Evolutionary conservation across 768 basidiomycete genomes (phyloP).

Genomic region (Pulveroboletus sp.): DNA sequence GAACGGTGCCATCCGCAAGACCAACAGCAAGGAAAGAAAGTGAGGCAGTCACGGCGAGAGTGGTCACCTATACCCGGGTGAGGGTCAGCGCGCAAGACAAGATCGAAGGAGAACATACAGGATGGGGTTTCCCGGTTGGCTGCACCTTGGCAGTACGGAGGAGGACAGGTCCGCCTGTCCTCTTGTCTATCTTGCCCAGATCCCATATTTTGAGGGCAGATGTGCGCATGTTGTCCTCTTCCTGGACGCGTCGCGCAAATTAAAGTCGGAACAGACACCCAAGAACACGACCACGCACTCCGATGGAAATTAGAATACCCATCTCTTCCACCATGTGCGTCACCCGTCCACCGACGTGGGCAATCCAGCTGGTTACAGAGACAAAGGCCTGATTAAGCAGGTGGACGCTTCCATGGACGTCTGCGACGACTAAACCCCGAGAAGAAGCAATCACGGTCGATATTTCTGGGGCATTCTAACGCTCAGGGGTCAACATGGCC

Average conservation of each 20-base stretch:
- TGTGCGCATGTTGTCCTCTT: constrained; percentile 64
- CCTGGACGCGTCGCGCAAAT: constrained; percentile 41
- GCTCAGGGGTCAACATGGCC: not conserved
- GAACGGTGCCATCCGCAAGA: constrained; percentile 90
- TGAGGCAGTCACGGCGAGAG: constrained; percentile 71
- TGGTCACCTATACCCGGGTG: constrained; percentile 51
- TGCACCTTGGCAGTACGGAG: constrained; percentile 77
- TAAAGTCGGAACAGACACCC: constrained; percentile 1
- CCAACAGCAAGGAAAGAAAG: constrained; percentile 88
- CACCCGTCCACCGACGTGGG: constrained; percentile 73
- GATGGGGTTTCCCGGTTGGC: constrained; percentile 71
- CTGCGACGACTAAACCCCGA: constrained; percentile 70
- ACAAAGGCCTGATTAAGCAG: constrained; percentile 73
- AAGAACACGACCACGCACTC: constrained; percentile 48
- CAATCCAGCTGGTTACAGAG: constrained; percentile 68
- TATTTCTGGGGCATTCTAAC: constrained; percentile 64
- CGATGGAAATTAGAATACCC: constrained; percentile 82
- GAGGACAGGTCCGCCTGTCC: constrained; percentile 55
- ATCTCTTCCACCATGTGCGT: constrained; percentile 83
- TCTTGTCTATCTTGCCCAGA: constrained; percentile 64
- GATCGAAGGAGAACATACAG: constrained; percentile 40
- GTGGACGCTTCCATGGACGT: constrained; percentile 82
- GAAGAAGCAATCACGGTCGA: constrained; percentile 63
- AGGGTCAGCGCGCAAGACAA: not conserved
- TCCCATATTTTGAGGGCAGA: constrained; percentile 90